These are phyloP conservation scores for Gracilaria caudata DNA, from an alignment of 23 red algal species.

Conservation along the genomic window DNA sequence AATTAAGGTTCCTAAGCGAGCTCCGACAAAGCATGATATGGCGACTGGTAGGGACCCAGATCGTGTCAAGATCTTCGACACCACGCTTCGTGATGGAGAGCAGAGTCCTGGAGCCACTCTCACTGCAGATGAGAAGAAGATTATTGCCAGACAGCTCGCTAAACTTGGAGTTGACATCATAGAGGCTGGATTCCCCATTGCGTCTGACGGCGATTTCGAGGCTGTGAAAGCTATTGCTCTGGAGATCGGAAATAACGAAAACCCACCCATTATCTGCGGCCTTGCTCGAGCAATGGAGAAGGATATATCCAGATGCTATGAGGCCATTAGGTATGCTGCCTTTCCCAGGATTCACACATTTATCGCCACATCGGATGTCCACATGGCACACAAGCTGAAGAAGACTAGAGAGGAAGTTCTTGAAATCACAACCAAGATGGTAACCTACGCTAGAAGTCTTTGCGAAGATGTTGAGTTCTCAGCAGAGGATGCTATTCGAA, in stretches of 20 bases:
- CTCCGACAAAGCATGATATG: constrained; percentile 78
- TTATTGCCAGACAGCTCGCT: constrained; percentile 93
- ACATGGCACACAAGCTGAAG: constrained; percentile 96
- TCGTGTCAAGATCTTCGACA: constrained; percentile 98
- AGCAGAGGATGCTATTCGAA: constrained; percentile 96
- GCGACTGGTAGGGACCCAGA: constrained; percentile 92
- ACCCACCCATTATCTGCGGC: constrained; percentile 99
- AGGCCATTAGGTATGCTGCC: constrained; percentile 94
- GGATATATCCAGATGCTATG: constrained; percentile 93
- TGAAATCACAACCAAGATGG: constrained; percentile 82
- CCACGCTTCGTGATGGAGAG: constrained; percentile 97
- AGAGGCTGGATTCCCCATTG: constrained; percentile 98
- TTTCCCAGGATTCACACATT: constrained; percentile 99
- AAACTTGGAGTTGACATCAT: constrained; percentile 96
- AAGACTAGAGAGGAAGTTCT: constrained; percentile 94
- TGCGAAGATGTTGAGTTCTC: constrained; percentile 99
- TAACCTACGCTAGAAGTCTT: constrained; percentile 90
- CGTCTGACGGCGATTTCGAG: constrained; percentile 90
- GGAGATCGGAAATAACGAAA: constrained; percentile 67
- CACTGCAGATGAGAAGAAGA: constrained; percentile 95
- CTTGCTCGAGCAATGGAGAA: constrained; percentile 81
- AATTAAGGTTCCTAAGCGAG: constrained; percentile 17
- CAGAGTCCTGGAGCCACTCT: constrained; percentile 95
- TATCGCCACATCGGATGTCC: constrained; percentile 98
- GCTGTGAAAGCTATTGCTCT: constrained; percentile 87